These are phyloP conservation scores for Penstemon davidsonii DNA, from an alignment of 257 asterid species.

Conservation along the genomic window DNA sequence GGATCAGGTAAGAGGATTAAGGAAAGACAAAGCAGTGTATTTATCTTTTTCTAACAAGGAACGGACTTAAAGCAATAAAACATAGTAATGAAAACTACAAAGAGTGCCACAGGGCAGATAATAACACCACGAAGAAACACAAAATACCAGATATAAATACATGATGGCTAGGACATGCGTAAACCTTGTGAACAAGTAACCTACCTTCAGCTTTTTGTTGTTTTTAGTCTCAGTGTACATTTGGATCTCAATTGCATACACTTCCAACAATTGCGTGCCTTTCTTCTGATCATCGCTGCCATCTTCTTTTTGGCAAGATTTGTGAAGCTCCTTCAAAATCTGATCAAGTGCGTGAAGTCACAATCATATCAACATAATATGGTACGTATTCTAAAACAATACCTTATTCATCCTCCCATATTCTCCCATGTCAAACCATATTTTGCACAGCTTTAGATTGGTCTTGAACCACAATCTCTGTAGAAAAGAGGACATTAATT, in stretches of 20 bases:
- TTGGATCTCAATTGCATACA: constrained; percentile 97
- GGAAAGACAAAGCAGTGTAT: background rate
- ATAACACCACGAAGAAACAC: background rate
- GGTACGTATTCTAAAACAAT: constrained; percentile 21
- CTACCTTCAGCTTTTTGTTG: constrained; percentile 94
- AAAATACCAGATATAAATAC: background rate
- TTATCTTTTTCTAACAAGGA: background rate
- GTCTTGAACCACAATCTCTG: constrained; percentile 99
- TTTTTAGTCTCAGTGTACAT: constrained; percentile 97
- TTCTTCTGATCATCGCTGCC: constrained; percentile 98
- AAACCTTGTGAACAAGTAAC: constrained; percentile 1
- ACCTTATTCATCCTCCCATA: constrained; percentile 97
- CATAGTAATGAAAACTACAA: background rate
- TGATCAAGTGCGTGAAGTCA: constrained; percentile 35
- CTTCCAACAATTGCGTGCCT: constrained; percentile 95
- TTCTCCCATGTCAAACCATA: constrained; percentile 96
- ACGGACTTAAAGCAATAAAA: background rate
- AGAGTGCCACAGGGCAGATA: background rate
- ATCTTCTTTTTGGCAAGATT: constrained; percentile 95
- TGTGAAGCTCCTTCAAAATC: constrained; percentile 97
- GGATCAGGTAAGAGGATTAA: background rate
- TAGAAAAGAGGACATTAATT: constrained; percentile 24
- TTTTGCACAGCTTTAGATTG: constrained; percentile 94
- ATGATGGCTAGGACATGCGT: background rate
- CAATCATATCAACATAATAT: constrained; percentile 18